These are phyloP conservation scores for Lentithecium fluviatile DNA, from an alignment of 495 filamentous ascomycete species.

Conservation along the genomic window DNA sequence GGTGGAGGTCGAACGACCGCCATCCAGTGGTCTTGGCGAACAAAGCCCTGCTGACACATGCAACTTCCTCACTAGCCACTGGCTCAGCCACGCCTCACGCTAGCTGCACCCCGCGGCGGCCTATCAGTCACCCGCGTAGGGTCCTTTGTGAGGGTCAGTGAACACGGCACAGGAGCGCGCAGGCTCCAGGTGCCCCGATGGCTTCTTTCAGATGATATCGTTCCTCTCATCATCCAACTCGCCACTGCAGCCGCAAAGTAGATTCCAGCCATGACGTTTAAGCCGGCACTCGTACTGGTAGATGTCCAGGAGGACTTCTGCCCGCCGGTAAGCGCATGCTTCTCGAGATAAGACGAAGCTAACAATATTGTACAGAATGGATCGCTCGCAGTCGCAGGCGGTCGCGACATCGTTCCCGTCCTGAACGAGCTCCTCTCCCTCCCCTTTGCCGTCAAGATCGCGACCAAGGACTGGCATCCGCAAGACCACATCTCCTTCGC, in stretches of 20 bases:
- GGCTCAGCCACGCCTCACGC: neutral
- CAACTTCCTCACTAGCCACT: neutral
- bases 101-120: neutral
- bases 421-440: constrained; percentile 75
- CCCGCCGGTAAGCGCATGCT: constrained; percentile 63
- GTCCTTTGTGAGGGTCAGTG: too few relatives aligned
- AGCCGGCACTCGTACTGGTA: constrained; percentile 68
- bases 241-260: neutral
- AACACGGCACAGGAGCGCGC: neutral
- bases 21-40: constrained; percentile 13
- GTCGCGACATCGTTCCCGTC: constrained; percentile 62
- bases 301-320: constrained; percentile 98
- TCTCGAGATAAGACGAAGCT: constrained; percentile 6
- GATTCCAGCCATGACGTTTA: constrained; percentile 43
- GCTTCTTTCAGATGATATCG: neutral
- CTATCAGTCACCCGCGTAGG: too few relatives aligned
- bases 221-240: neutral
- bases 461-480: constrained; percentile 91
- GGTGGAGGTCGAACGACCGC: neutral
- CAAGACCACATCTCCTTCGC: constrained; percentile 85
- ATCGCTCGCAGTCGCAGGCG: constrained; percentile 72
- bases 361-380: constrained; percentile 59
- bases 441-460: constrained; percentile 71
- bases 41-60: neutral
- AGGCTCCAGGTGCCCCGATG: too few relatives aligned